A percentile compares a stretch with the other conserved stretches of the same genome.
These are phyloP conservation scores for Pseudogymnoascus verrucosus DNA, from an alignment of 2,329 filamentous ascomycete species.

Conservation along the genomic window DNA sequence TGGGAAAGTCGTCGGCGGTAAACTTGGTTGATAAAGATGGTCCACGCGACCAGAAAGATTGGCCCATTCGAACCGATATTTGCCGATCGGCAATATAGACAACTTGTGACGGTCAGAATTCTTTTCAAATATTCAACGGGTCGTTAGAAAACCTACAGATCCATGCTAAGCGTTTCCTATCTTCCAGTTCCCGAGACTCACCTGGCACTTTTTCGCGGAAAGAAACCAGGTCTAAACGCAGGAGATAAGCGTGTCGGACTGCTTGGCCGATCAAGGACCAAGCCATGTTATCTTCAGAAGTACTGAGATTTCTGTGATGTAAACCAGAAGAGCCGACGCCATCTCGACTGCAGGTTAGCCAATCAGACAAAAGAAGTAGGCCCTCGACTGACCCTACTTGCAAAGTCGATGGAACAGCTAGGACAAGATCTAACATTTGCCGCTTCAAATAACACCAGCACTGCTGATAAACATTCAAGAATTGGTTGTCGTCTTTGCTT, in stretches of 20 bases:
- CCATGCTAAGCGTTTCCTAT: not conserved
- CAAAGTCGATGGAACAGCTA: conserved; percentile 15
- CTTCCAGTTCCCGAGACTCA: not conserved
- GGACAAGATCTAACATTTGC: conserved; percentile 11
- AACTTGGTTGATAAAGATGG: conserved; percentile 17
- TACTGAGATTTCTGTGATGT: not conserved
- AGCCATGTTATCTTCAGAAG: conserved; percentile 18
- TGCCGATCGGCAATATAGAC: conserved; percentile 19
- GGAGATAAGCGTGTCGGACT: conserved; percentile 20
- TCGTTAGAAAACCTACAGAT: not conserved
- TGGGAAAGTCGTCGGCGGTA: conserved; percentile 18
- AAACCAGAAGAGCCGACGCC: not conserved
- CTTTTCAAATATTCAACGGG: not conserved
- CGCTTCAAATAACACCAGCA: conserved; percentile 9
- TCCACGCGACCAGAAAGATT: conserved; percentile 22
- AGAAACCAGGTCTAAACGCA: conserved; percentile 17
- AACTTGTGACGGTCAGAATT: conserved; percentile 10
- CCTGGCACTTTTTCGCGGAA: conserved; percentile 12
- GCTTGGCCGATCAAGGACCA: conserved; percentile 22
- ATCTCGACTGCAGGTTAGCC: conserved; percentile 17
- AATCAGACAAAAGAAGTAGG: conserved; percentile 20
- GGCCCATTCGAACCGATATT: conserved; percentile 21
- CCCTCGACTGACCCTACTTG: conserved; percentile 17
- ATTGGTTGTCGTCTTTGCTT: conserved; percentile 8
- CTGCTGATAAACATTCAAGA: not conserved